Evolutionary conservation across 1,284 basidiomycete genomes (phyloP).

Genomic region (Cutaneotrichosporon cutaneum): DNA sequence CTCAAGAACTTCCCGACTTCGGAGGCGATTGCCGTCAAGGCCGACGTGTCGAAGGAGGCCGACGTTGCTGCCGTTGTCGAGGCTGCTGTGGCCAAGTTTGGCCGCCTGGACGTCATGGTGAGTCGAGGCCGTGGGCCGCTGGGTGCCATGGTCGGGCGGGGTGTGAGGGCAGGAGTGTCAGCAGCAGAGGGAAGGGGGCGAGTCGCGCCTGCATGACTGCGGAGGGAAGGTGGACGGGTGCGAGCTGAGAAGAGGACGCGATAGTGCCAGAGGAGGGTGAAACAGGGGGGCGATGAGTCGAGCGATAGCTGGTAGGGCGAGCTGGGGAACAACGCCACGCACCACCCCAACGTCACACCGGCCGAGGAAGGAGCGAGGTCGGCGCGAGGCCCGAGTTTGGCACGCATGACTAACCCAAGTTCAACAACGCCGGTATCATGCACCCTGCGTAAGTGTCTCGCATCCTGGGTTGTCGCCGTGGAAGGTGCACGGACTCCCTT

Average conservation of each 20-base stretch:
- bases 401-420: constrained; percentile 52
- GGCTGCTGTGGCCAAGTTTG: constrained; percentile 75
- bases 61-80: constrained; percentile 81
- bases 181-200: too few relatives aligned
- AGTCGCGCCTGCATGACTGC: background rate
- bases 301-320: background rate
- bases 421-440: constrained; percentile 96
- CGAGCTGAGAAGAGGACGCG: background rate
- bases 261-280: background rate
- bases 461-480: constrained; percentile 1
- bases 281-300: background rate
- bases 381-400: background rate
- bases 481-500: background rate
- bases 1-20: constrained; percentile 66
- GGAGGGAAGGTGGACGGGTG: background rate
- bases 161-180: background rate
- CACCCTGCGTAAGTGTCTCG: constrained; percentile 60
- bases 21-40: constrained; percentile 68
- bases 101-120: constrained; percentile 88
- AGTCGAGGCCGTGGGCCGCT: constrained; percentile 31
- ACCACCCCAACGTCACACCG: background rate
- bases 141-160: background rate
- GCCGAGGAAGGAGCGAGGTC: background rate
- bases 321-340: background rate
- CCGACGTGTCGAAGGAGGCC: constrained; percentile 83